These are phyloP conservation scores for Coniella vitis DNA, from an alignment of 2,329 filamentous ascomycete genomes.

Conservation along the genomic window DNA sequence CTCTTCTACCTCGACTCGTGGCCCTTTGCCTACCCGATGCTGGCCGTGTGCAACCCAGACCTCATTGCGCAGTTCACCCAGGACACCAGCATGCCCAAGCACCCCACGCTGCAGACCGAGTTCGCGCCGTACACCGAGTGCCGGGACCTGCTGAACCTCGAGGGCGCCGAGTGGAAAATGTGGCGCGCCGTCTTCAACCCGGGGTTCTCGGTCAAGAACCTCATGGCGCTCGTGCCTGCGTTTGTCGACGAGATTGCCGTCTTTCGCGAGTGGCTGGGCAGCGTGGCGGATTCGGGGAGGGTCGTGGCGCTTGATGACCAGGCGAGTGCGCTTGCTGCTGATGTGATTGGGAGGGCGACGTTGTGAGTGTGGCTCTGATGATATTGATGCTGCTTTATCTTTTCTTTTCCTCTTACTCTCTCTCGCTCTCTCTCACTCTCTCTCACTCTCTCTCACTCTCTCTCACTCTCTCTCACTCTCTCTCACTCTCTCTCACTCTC, in stretches of 20 bases:
- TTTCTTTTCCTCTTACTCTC: not conserved
- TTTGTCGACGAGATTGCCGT: conserved; percentile 14
- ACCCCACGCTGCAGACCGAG: conserved; percentile 20
- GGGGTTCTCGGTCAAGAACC: conserved; percentile 30
- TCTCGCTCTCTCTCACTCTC: too few species aligned
- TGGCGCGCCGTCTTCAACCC: conserved; percentile 31
- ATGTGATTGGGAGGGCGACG: conserved; percentile 23
- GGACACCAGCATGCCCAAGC: conserved; percentile 26
- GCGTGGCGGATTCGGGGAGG: not conserved
- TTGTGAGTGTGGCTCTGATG: conserved; percentile 19
- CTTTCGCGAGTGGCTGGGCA: conserved; percentile 6
- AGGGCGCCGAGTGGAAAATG: conserved; percentile 33
- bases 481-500: too few species aligned
- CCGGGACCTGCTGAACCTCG: conserved; percentile 27
- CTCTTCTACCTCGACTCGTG: conserved; percentile 31
- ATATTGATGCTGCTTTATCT: not conserved
- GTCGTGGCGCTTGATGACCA: conserved; percentile 7
- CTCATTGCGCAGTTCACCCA: conserved; percentile 32
- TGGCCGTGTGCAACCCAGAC: conserved; percentile 30
- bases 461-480: too few species aligned
- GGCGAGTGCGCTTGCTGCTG: conserved; percentile 7
- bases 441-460: too few species aligned
- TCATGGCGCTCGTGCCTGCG: conserved; percentile 28
- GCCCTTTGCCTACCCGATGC: conserved; percentile 29
- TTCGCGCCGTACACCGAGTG: conserved; percentile 26